Percentiles rank a stretch among this genome's conserved stretches.
Conservation (phyloP, 345 rosid genomes). For the Odontarrhena argentea region DNA sequence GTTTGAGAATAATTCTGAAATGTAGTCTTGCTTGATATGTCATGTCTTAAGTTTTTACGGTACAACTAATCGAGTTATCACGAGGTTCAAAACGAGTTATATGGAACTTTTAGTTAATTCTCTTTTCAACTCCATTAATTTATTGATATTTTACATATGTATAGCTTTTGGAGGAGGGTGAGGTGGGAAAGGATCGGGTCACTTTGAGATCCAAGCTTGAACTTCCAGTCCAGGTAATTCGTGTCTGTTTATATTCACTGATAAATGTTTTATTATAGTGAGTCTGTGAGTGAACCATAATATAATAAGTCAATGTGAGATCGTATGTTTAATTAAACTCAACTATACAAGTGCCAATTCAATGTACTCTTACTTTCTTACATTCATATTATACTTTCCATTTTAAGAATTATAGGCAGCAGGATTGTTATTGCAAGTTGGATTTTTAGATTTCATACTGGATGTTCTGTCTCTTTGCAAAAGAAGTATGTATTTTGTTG, state of each 20-base stretch:
- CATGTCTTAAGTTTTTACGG: slow-evolving; percentile 7
- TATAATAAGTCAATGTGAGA: slow-evolving; percentile 14
- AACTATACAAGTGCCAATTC: not conserved
- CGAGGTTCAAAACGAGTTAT: not conserved
- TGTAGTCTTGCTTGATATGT: slow-evolving; percentile 17
- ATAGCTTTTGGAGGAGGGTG: slow-evolving; percentile 92
- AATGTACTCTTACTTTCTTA: slow-evolving; percentile 17
- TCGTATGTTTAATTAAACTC: slow-evolving; percentile 11
- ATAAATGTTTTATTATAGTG: slow-evolving; percentile 15
- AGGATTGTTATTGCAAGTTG: not conserved
- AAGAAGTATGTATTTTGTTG: slow-evolving; percentile 9
- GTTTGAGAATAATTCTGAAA: slow-evolving; percentile 12
- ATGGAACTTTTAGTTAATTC: slow-evolving; percentile 10
- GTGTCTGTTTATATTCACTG: slow-evolving; percentile 16
- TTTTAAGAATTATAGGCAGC: slow-evolving; percentile 9
- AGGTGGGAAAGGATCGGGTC: slow-evolving; percentile 88
- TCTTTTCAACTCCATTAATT: slow-evolving; percentile 7
- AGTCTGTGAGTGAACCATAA: not conserved
- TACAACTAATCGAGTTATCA: not conserved
- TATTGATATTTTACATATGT: slow-evolving; percentile 18
- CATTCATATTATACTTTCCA: not conserved
- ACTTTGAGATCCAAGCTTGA: slow-evolving; percentile 95
- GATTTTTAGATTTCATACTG: slow-evolving; percentile 4
- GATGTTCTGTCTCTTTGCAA: slow-evolving; percentile 8
- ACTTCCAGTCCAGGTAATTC: slow-evolving; percentile 94